Conservation (phyloP, 257 asterid species). For the Thymus mandschuricus region DNA sequence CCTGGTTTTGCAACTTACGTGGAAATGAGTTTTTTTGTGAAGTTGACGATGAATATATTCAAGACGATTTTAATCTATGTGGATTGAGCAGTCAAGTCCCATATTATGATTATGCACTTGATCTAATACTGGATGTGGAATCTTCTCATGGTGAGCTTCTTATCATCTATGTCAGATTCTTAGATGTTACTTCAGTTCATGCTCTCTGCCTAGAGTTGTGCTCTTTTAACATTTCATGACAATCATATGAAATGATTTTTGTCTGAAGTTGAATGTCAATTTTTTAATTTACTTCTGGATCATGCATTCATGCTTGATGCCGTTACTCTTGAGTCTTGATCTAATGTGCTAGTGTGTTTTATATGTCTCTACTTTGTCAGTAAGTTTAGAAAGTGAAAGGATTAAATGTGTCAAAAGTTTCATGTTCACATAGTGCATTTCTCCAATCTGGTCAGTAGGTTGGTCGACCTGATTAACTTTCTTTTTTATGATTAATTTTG, state of each 20-base stretch:
- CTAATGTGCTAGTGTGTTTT: not conserved
- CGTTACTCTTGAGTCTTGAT: too few relatives aligned
- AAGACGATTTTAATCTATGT: conserved; percentile 93
- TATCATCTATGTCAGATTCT: conserved; percentile 3
- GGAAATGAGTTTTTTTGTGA: conserved; percentile 98
- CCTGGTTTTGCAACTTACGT: conserved; percentile 99
- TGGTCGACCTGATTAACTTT: not conserved
- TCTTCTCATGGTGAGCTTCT: conserved; percentile 82
- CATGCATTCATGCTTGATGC: too few relatives aligned
- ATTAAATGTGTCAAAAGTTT: not conserved
- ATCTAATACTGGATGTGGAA: conserved; percentile 89
- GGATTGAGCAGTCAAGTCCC: conserved; percentile 99
- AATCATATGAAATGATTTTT: not conserved
- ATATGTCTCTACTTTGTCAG: not conserved
- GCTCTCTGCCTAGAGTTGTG: not conserved
- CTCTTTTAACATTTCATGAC: not conserved
- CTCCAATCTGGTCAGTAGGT: not conserved
- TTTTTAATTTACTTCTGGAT: too few relatives aligned
- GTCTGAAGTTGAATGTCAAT: not conserved
- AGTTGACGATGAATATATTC: conserved; percentile 97
- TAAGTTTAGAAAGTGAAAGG: not conserved
- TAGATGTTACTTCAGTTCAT: conserved; percentile 15
- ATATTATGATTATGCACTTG: conserved; percentile 95
- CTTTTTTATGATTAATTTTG: not conserved
- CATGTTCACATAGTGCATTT: not conserved